A percentile compares a stretch with the other conserved stretches of the same genome.
These are phyloP conservation scores for Knufia petricola DNA, from an alignment of 2,329 filamentous ascomycete genomes.

Conservation along the genomic window DNA sequence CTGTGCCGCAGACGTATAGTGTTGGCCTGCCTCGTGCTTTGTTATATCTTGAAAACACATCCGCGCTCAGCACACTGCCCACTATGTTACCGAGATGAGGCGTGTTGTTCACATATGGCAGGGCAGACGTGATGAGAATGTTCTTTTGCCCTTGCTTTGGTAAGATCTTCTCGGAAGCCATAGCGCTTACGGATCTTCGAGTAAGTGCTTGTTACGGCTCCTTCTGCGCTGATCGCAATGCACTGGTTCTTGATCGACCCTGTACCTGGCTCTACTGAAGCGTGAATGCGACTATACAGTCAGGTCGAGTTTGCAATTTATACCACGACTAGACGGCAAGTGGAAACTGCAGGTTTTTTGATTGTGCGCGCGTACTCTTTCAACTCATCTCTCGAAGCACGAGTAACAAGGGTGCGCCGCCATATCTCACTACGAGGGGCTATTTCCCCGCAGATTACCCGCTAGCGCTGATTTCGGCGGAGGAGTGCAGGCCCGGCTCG, in stretches of 20 bases:
- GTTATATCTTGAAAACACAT: conserved; percentile 70
- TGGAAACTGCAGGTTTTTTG: not conserved
- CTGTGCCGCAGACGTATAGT: conserved; percentile 76
- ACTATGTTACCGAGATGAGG: conserved; percentile 85
- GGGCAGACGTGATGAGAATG: conserved; percentile 80
- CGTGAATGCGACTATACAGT: no score
- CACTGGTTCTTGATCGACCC: no score
- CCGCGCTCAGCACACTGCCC: conserved; percentile 76
- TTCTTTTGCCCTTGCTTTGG: conserved; percentile 70
- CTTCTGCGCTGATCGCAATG: no score
- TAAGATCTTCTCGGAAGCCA: conserved; percentile 38
- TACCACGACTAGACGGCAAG: no score
- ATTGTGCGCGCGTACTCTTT: not conserved
- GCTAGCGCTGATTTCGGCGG: conserved; percentile 1
- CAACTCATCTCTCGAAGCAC: not conserved
- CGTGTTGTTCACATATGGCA: conserved; percentile 72
- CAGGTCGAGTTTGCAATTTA: no score
- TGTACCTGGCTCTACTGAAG: no score
- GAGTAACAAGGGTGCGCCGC: not conserved
- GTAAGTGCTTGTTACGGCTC: no score
- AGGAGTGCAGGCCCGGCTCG: no score
- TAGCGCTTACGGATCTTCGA: no score
- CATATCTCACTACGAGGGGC: not conserved
- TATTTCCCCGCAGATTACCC: not conserved
- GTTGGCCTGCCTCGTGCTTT: conserved; percentile 71